phyloP scores from a whole-genome alignment of 2,329 filamentous ascomycete genomes.

The Ilyonectria robusta region DNA sequence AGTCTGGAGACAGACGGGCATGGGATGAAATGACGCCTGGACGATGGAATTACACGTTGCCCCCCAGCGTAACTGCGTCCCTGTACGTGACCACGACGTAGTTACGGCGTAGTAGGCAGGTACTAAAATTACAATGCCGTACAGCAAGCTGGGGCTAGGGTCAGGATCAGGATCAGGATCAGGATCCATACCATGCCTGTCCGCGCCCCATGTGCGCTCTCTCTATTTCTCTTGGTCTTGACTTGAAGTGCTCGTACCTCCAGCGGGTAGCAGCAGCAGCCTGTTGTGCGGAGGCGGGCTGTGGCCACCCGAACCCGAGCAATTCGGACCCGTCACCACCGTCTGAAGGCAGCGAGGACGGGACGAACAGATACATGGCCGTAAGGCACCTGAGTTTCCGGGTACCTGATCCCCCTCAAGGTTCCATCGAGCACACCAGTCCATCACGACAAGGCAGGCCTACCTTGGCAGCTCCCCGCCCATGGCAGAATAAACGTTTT shows the following conservation, averaged over 20 bases:
- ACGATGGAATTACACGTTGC: background rate
- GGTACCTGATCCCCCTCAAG: too few species aligned
- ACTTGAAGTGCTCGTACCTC: background rate
- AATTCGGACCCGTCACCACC: background rate
- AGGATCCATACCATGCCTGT: background rate
- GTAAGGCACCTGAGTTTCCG: background rate
- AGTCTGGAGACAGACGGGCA: background rate
- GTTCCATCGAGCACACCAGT: too few species aligned
- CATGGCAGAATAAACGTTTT: background rate
- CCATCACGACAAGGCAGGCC: background rate
- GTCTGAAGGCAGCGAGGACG: background rate
- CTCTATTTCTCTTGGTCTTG: background rate
- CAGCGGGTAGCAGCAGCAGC: background rate
- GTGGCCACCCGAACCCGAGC: background rate
- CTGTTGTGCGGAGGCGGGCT: conserved; percentile 1
- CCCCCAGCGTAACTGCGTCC: background rate
- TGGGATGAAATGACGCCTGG: conserved; percentile 1
- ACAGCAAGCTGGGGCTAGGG: conserved; percentile 6
- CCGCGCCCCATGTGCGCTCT: background rate
- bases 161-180: background rate
- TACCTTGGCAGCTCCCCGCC: background rate
- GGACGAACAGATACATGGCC: background rate
- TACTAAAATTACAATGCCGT: conserved; percentile 10
- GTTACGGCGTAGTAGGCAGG: too few species aligned
- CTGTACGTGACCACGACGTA: background rate